These are phyloP conservation scores for Ophiocordyceps robertsii DNA, from an alignment of 2,329 filamentous ascomycete genomes.

Conservation along the genomic window DNA sequence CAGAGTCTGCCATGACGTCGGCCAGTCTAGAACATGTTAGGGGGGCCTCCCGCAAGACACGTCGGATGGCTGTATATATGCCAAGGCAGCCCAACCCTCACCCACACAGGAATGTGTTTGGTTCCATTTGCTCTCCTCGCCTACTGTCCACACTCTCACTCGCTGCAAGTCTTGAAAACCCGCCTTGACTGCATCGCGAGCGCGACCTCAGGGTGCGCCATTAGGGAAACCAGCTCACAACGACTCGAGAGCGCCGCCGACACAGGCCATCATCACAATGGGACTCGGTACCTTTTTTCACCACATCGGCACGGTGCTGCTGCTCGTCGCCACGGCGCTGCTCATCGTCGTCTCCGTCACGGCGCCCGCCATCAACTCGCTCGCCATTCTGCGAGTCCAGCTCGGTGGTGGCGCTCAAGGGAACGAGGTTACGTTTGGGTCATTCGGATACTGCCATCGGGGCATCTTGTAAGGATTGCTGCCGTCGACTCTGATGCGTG, in stretches of 20 bases:
- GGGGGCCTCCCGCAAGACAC: not conserved
- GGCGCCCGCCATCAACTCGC: slow-evolving; percentile 41
- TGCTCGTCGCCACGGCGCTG: slow-evolving; percentile 40
- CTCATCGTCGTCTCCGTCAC: slow-evolving; percentile 46
- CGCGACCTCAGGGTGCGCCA: not conserved
- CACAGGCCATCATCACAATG: slow-evolving; percentile 21
- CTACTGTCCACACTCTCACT: not conserved
- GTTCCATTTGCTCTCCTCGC: not conserved
- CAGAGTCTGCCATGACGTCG: not conserved
- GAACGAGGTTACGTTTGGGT: slow-evolving; percentile 38
- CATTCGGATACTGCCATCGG: slow-evolving; percentile 43
- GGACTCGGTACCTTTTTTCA: slow-evolving; percentile 36
- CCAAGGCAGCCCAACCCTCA: slow-evolving; percentile 1
- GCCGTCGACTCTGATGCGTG: not conserved
- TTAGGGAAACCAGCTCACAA: not conserved
- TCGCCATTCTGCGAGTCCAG: slow-evolving; percentile 39
- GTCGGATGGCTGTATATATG: slow-evolving; percentile 4
- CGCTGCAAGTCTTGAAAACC: not conserved
- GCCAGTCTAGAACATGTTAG: not conserved
- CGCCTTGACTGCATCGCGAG: not conserved
- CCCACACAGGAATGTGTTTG: not conserved
- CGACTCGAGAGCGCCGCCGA: not conserved
- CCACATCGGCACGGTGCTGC: slow-evolving; percentile 43
- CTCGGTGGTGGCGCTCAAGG: slow-evolving; percentile 22
- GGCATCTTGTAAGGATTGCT: slow-evolving; percentile 11